Conservation (phyloP, 768 basidiomycete species). For the Pleurotus sapidus region DNA sequence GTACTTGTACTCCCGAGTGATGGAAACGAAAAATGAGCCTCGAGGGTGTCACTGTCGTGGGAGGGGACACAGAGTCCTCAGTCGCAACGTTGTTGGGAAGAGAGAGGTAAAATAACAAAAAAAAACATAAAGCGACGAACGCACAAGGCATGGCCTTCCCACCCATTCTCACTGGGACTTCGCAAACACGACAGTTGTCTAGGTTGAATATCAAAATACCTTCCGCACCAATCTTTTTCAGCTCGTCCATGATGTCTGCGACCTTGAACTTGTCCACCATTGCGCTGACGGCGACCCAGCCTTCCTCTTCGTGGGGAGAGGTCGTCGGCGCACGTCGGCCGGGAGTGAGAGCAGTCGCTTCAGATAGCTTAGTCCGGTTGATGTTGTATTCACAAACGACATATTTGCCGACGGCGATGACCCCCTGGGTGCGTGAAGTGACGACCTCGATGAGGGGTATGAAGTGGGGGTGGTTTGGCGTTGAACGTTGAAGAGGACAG, state of each 20-base stretch:
- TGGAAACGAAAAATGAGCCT: too few relatives aligned
- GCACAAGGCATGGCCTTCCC: too few relatives aligned
- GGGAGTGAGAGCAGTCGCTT: conserved; percentile 74
- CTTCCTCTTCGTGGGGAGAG: conserved; percentile 73
- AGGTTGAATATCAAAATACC: conserved; percentile 91
- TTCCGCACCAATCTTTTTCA: conserved; percentile 81
- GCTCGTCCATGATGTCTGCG: conserved; percentile 86
- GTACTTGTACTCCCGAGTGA: too few relatives aligned
- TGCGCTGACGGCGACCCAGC: conserved; percentile 88
- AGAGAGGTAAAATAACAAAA: too few relatives aligned
- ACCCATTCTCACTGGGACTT: too few relatives aligned
- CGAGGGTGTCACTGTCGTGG: too few relatives aligned
- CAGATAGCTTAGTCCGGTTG: conserved; percentile 52
- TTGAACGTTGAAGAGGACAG: conserved; percentile 43
- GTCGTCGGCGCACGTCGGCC: conserved; percentile 92
- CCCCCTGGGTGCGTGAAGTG: conserved; percentile 52
- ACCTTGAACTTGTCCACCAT: conserved; percentile 86
- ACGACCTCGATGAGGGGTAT: too few relatives aligned
- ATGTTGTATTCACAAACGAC: conserved; percentile 83
- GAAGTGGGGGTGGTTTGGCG: too few relatives aligned
- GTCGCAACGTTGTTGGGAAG: too few relatives aligned
- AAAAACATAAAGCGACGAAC: too few relatives aligned
- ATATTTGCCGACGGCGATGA: conserved; percentile 87
- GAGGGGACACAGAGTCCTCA: too few relatives aligned
- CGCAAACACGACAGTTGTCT: conserved; percentile 88